A percentile compares a stretch with the other conserved stretches of the same genome.
Evolutionary conservation across 2,329 filamentous ascomycete species (phyloP).

Genomic region (Fonsecaea pedrosoi): DNA sequence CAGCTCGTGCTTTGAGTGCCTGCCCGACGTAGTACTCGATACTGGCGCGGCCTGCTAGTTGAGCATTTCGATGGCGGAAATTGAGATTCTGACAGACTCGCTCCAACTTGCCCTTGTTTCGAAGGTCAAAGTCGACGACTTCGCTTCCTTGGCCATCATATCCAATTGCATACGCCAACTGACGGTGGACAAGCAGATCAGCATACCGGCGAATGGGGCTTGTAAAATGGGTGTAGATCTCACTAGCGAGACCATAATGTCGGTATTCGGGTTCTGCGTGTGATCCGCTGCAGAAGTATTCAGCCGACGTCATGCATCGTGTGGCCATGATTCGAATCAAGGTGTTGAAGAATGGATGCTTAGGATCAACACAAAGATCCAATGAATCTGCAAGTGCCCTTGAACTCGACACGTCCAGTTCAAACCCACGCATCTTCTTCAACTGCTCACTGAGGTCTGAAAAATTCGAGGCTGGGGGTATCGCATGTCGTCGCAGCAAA

Average conservation of each 20-base stretch:
- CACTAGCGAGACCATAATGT: slow-evolving; percentile 93
- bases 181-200: slow-evolving; percentile 91
- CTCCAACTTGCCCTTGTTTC: slow-evolving; percentile 83
- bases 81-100: slow-evolving; percentile 99
- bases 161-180: slow-evolving; percentile 92
- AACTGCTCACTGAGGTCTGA: slow-evolving; percentile 92
- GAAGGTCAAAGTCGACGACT: slow-evolving; percentile 78
- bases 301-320: slow-evolving; percentile 97
- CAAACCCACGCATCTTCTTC: slow-evolving; percentile 80
- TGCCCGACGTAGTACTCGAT: slow-evolving; percentile 99
- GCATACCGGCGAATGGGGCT: slow-evolving; percentile 96
- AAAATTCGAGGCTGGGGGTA: slow-evolving; percentile 94
- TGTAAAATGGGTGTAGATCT: slow-evolving; percentile 99
- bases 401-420: slow-evolving; percentile 83
- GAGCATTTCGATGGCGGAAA: slow-evolving; percentile 92
- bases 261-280: slow-evolving; percentile 93
- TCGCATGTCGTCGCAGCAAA: slow-evolving; percentile 86
- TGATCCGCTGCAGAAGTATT: slow-evolving; percentile 96
- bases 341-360: slow-evolving; percentile 97
- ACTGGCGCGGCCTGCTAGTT: slow-evolving; percentile 89
- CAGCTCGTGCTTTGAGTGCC: slow-evolving; percentile 77
- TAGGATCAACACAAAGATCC: slow-evolving; percentile 78
- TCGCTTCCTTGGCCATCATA: slow-evolving; percentile 69
- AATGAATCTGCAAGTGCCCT: slow-evolving; percentile 93
- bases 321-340: slow-evolving; percentile 96